A percentile compares a stretch with the other conserved stretches of the same genome.
Evolutionary conservation across 345 rosid genomes (phyloP).

Genomic region (Aegle marmelos): DNA sequence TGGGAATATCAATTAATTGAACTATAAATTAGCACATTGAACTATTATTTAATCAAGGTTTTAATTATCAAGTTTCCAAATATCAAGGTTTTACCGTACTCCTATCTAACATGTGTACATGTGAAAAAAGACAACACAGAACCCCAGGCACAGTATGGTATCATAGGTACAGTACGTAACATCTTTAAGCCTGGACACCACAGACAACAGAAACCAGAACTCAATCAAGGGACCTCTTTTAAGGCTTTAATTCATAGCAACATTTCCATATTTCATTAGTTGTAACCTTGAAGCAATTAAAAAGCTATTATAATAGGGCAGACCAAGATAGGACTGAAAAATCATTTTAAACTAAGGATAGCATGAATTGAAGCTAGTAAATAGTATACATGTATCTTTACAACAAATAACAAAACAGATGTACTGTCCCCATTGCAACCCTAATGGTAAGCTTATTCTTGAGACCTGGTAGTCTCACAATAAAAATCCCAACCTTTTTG

Average conservation of each 20-base stretch:
- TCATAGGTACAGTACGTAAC: not conserved
- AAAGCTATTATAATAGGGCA: not conserved
- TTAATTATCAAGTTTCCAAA: too few species aligned
- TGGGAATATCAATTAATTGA: too few species aligned
- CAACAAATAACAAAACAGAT: not conserved
- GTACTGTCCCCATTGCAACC: not conserved
- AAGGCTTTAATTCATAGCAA: not conserved
- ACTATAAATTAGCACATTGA: too few species aligned
- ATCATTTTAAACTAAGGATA: not conserved
- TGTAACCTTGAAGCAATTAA: not conserved
- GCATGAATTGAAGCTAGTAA: not conserved
- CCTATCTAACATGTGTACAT: too few species aligned
- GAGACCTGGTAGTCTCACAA: not conserved
- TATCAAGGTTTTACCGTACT: not conserved
- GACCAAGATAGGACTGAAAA: not conserved
- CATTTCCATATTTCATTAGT: not conserved
- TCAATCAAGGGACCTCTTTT: not conserved
- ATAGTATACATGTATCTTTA: not conserved
- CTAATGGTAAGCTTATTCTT: too few species aligned
- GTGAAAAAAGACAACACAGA: not conserved
- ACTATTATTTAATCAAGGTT: too few species aligned
- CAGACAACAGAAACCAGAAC: not conserved
- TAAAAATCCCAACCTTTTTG: not conserved
- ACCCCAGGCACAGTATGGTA: not conserved
- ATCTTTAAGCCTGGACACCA: not conserved